These are phyloP conservation scores for Aspergillus aculeatus DNA, from an alignment of 2,329 filamentous ascomycete genomes.

Conservation along the genomic window DNA sequence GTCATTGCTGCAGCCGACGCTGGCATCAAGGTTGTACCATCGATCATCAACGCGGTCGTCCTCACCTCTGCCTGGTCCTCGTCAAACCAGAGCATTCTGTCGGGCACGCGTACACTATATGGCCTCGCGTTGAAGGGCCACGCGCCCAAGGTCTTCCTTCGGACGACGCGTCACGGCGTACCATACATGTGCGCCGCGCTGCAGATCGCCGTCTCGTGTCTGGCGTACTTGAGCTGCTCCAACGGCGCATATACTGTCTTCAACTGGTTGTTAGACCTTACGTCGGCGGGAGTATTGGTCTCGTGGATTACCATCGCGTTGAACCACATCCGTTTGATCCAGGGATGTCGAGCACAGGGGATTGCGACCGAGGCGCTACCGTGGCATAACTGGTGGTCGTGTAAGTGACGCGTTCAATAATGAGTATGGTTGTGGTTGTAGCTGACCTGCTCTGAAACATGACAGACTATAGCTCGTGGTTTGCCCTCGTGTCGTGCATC, in stretches of 20 bases:
- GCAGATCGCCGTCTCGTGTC: conserved; percentile 42
- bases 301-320: conserved; percentile 62
- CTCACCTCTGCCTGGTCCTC: conserved; percentile 70
- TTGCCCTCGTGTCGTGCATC: conserved; percentile 58
- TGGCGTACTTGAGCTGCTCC: conserved; percentile 47
- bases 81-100: conserved; percentile 64
- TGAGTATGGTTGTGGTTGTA: neutral
- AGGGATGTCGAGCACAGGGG: conserved; percentile 56
- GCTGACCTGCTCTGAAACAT: neutral
- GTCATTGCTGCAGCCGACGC: conserved; percentile 71
- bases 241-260: conserved; percentile 61
- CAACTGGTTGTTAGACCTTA: conserved; percentile 63
- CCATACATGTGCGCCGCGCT: conserved; percentile 45
- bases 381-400: conserved; percentile 63
- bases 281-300: conserved; percentile 61
- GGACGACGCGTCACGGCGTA: conserved; percentile 36
- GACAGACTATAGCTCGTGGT: conserved; percentile 60
- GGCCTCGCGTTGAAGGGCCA: conserved; percentile 49
- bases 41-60: conserved; percentile 74
- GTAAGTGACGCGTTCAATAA: conserved; percentile 40
- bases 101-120: conserved; percentile 54
- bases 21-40: conserved; percentile 65
- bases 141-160: conserved; percentile 52
- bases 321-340: conserved; percentile 59
- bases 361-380: conserved; percentile 54